Base-by-base conservation (phyloP, 805 yeast species). In the Lachancea waltii region DNA sequence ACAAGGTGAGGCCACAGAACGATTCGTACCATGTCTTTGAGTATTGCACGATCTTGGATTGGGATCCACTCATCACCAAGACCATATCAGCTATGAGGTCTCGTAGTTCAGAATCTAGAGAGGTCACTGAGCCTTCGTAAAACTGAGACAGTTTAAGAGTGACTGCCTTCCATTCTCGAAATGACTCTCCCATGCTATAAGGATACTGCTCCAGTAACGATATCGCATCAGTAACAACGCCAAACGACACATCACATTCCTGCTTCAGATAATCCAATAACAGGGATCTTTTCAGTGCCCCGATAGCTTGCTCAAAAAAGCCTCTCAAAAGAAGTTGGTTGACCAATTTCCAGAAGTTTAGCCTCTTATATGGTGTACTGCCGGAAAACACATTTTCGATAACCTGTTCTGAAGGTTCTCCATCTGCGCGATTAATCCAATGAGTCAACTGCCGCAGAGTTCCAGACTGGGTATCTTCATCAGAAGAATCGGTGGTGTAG, bases 401-500 rank as follows among this genome's bases (percentile, higher is more conserved):
- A 22, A 72, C 57, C 19, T 69, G 73, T 14, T 65, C 65, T 41
- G 70, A 75, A 1, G 89, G 89, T 47, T 75, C 73, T 4, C 80
- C 77, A 53, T 81, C 85, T 21, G 80, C 77, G 40, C 75, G 68
- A 51, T 83, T 83, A 18, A 80, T 65, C 92, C 92, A 83, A 33
- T 67, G 69, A 11, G 70, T 58, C 24, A 78, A 57, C 33, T 65
- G 64, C 21, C 78, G 69, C 45, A 65, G 20, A 15, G 35, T 18
- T 4, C 23, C 30, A 10, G 32, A 25, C 11, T 24, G 33, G 13
- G 36, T 27, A 6, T 42, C 34, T 6, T 33, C 47, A 17, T 38
- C 35, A 3, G 30, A 47, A 20, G 40, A 37, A 26, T 53, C 60
- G 11, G 40, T 16, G 7, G 54, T 52, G 35, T 55, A 59, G 48